Evolutionary conservation across 176 grass and related monocot species (phyloP).

Genomic region (Hordeum vulgare): MorexV3_pseudomolecules_assembly NC_058519.1:472557161-472557660

Average conservation of each 20-base stretch:
- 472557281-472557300: too few relatives aligned
- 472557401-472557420: background rate
- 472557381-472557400: background rate
- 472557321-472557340: background rate
- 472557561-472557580: background rate
- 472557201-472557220: too few relatives aligned
- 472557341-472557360: background rate
- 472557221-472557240: too few relatives aligned
- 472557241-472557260: too few relatives aligned
- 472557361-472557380: background rate
- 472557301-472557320: too few relatives aligned
- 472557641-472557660: too few relatives aligned
- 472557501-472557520: background rate
- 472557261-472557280: too few relatives aligned
- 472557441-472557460: background rate
- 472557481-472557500: background rate
- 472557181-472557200: too few relatives aligned
- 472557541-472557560: background rate
- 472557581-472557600: background rate
- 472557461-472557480: too few relatives aligned
- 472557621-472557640: background rate
- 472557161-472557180: too few relatives aligned
- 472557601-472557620: background rate
- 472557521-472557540: background rate
- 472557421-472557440: background rate